phyloP scores from a whole-genome alignment of 345 rosid species.

The Gossypium stocksii region DNA sequence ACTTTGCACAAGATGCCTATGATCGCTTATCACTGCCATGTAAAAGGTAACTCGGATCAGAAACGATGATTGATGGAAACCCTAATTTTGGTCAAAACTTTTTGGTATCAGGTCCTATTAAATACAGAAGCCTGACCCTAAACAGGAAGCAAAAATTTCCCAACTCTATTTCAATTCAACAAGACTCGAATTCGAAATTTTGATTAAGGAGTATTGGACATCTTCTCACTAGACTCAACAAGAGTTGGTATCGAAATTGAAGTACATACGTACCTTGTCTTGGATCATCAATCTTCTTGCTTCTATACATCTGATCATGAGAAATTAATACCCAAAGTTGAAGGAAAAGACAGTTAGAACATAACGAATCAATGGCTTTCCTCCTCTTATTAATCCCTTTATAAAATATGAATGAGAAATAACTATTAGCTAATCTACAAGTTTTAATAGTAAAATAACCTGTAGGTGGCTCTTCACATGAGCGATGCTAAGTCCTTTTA shows the following conservation, averaged over 20 bases:
- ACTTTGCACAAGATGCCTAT: conserved; percentile 52
- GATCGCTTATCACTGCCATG: conserved; percentile 48
- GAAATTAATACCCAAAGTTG: not conserved
- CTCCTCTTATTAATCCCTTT: not conserved
- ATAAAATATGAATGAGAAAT: too few relatives aligned
- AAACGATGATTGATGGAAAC: conserved; percentile 15
- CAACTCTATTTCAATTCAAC: too few relatives aligned
- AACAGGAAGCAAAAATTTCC: too few relatives aligned
- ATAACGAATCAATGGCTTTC: not conserved
- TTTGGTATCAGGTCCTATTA: too few relatives aligned
- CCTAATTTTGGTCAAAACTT: conserved; percentile 7
- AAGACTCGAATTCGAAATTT: too few relatives aligned
- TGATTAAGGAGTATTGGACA: too few relatives aligned
- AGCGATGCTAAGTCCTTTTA: conserved; percentile 84
- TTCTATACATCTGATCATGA: conserved; percentile 64
- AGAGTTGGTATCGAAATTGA: not conserved
- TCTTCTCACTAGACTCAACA: not conserved
- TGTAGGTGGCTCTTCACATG: conserved; percentile 93
- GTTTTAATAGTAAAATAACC: conserved; percentile 30
- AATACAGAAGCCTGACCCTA: too few relatives aligned
- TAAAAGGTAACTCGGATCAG: conserved; percentile 16
- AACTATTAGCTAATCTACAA: not conserved
- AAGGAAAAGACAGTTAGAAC: not conserved
- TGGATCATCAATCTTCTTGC: conserved; percentile 67
- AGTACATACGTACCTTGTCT: conserved; percentile 41